phyloP scores from a whole-genome alignment of 2,329 filamentous ascomycete species.

The Verticillium klebahnii region DNA sequence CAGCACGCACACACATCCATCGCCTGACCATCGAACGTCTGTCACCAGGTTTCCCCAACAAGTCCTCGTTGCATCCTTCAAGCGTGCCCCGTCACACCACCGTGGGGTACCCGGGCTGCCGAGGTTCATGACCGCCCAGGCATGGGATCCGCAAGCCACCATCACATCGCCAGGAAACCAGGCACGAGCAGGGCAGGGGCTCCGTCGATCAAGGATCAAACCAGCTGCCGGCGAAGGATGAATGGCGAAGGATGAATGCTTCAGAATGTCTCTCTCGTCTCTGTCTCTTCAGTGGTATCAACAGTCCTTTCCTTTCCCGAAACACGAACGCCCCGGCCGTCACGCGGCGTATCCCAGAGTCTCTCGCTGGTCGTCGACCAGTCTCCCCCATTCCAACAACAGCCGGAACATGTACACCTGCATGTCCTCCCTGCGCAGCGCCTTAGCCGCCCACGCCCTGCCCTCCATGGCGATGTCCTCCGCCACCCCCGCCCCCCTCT shows the following conservation, averaged over 20 bases:
- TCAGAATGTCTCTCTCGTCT: not conserved
- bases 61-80: not conserved
- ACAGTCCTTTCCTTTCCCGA: not conserved
- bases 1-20: not conserved
- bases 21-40: not conserved
- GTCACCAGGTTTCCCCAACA: not conserved
- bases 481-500: constrained; percentile 38
- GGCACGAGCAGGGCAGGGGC: not conserved
- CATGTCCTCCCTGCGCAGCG: constrained; percentile 64
- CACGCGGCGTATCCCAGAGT: constrained; percentile 23
- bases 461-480: constrained; percentile 64
- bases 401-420: constrained; percentile 71
- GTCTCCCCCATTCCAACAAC: constrained; percentile 64
- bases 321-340: constrained; percentile 2
- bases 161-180: not conserved
- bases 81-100: not conserved
- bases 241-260: not conserved
- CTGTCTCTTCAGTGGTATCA: not conserved
- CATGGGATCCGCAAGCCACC: not conserved
- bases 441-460: constrained; percentile 53
- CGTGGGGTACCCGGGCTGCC: not conserved
- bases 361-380: constrained; percentile 52
- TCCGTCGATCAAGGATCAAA: not conserved
- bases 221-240: not conserved
- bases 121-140: not conserved